phyloP scores from a whole-genome alignment of 1,139 yeast species.

The Saccharomyces hybrid region DNA sequence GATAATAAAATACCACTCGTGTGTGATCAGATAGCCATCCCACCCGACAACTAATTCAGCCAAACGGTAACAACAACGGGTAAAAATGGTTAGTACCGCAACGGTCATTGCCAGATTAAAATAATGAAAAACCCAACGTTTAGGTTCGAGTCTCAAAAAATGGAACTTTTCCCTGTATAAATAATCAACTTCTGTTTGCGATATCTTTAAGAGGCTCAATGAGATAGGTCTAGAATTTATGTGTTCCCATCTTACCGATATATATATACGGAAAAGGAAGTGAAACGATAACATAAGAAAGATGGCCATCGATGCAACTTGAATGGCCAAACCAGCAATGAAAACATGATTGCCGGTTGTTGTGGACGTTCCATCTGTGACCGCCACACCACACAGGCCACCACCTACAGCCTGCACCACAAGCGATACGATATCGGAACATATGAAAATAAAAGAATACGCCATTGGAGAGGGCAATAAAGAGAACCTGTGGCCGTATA shows the following conservation, averaged over 20 bases:
- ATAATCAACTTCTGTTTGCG: slow-evolving; percentile 24
- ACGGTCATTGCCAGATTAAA: slow-evolving; percentile 47
- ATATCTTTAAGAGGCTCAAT: slow-evolving; percentile 28
- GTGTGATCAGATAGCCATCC: slow-evolving; percentile 57
- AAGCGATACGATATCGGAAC: slow-evolving; percentile 61
- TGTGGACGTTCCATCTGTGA: slow-evolving; percentile 32
- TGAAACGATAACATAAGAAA: slow-evolving; percentile 53
- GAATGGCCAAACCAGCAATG: slow-evolving; percentile 77
- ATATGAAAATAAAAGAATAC: slow-evolving; percentile 63
- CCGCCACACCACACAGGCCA: slow-evolving; percentile 52
- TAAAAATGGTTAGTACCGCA: slow-evolving; percentile 53
- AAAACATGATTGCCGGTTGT: slow-evolving; percentile 62
- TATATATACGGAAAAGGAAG: slow-evolving; percentile 43
- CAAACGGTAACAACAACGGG: slow-evolving; percentile 75
- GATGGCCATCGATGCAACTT: slow-evolving; percentile 63
- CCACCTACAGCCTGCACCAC: slow-evolving; percentile 81
- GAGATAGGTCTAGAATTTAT: slow-evolving; percentile 14
- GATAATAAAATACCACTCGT: slow-evolving; percentile 67
- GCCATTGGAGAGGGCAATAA: slow-evolving; percentile 58
- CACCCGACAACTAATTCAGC: slow-evolving; percentile 77
- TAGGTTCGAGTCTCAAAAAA: slow-evolving; percentile 19
- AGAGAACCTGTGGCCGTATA: slow-evolving; percentile 60
- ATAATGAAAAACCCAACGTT: slow-evolving; percentile 36
- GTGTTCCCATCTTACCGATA: slow-evolving; percentile 31
- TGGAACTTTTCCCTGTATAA: slow-evolving; percentile 22